Conservation (phyloP, 192 early-diverging fungal genomes). For the Backusella morwellensis region DNA sequence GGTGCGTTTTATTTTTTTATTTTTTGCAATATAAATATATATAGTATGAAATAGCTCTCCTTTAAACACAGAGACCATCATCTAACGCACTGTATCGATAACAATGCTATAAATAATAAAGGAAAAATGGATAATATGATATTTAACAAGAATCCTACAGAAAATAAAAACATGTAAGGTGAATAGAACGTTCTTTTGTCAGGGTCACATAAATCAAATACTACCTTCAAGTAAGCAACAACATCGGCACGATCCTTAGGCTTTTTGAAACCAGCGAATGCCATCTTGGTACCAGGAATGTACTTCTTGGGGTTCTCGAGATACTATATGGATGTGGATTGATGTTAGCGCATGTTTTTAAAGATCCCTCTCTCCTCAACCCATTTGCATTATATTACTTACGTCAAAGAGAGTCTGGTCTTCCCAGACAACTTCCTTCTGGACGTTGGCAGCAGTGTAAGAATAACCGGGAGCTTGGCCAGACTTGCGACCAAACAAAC, state of each 20-base stretch:
- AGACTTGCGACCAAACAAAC: constrained; percentile 87
- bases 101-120: constrained; percentile 8
- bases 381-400: too few species aligned
- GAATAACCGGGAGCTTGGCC: constrained; percentile 83
- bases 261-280: constrained; percentile 93
- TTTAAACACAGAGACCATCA: neutral
- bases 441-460: constrained; percentile 92
- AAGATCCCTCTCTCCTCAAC: too few species aligned
- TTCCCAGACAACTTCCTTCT: constrained; percentile 78
- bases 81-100: constrained; percentile 5
- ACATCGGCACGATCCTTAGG: constrained; percentile 80
- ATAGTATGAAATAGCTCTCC: neutral
- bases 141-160: neutral
- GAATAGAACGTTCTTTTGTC: neutral
- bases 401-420: constrained; percentile 84
- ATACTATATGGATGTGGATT: constrained; percentile 45
- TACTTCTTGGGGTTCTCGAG: constrained; percentile 99
- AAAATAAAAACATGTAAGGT: neutral
- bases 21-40: neutral
- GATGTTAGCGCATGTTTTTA: too few species aligned
- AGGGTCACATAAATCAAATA: neutral
- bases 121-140: neutral
- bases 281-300: constrained; percentile 96
- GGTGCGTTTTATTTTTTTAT: neutral
- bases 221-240: constrained; percentile 86